These are phyloP conservation scores for Daldinia grandis DNA, from an alignment of 495 filamentous ascomycete genomes.

Conservation along the genomic window DNA sequence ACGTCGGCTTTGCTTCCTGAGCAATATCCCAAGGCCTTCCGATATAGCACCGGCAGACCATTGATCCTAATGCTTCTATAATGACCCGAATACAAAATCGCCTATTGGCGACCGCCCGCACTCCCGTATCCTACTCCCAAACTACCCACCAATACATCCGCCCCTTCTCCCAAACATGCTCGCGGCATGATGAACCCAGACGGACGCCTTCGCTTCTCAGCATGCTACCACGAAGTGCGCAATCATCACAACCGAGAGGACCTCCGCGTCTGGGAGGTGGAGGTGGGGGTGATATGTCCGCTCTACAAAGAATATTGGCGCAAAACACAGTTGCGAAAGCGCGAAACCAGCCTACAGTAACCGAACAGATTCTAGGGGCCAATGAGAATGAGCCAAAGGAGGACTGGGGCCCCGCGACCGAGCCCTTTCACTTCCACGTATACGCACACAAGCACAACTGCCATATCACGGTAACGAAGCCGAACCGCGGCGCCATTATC, in stretches of 20 bases:
- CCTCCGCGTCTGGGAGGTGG: constrained; percentile 5
- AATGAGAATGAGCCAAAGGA: constrained; percentile 23
- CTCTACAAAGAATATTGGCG: constrained; percentile 29
- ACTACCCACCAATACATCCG: constrained; percentile 49
- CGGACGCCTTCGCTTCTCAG: constrained; percentile 11
- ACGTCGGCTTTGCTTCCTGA: background rate
- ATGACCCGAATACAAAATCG: constrained; percentile 59
- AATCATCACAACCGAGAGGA: background rate
- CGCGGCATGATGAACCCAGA: constrained; percentile 2
- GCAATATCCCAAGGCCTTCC: background rate
- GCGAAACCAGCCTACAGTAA: constrained; percentile 29
- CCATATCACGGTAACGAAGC: constrained; percentile 85
- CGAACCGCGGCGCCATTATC: constrained; percentile 78
- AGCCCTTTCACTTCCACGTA: constrained; percentile 86
- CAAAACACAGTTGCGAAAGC: constrained; percentile 26
- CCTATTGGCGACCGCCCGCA: constrained; percentile 55
- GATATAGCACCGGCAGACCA: background rate
- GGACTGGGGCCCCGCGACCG: constrained; percentile 40
- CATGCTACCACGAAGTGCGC: background rate
- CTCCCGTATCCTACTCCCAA: constrained; percentile 39
- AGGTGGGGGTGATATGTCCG: background rate
- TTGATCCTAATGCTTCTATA: constrained; percentile 35
- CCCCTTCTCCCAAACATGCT: constrained; percentile 53
- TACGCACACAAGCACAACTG: constrained; percentile 90
- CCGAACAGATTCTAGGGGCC: constrained; percentile 28